Evolutionary conservation across 2,329 filamentous ascomycete species (phyloP).

Genomic region (Gremmenia infestans): DNA sequence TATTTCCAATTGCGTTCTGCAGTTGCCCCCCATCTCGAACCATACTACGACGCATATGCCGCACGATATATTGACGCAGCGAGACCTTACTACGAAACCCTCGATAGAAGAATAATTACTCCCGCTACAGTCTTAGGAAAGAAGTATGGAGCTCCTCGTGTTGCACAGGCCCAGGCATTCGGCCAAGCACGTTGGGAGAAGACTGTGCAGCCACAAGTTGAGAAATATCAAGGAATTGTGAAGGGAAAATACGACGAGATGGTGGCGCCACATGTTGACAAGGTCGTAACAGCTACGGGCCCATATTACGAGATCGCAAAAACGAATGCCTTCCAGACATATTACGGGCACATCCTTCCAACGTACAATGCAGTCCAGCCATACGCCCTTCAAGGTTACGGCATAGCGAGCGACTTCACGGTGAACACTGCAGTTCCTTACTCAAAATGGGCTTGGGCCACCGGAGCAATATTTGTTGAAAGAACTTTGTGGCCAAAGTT

Average conservation of each 20-base stretch:
- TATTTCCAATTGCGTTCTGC: constrained; percentile 64
- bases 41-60: constrained; percentile 81
- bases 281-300: constrained; percentile 48
- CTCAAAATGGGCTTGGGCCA: constrained; percentile 64
- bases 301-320: constrained; percentile 70
- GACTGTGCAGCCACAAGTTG: constrained; percentile 69
- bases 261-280: constrained; percentile 69
- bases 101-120: constrained; percentile 60
- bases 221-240: constrained; percentile 56
- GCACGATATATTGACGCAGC: constrained; percentile 74
- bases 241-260: constrained; percentile 63
- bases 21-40: constrained; percentile 69
- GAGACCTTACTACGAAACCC: constrained; percentile 66
- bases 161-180: constrained; percentile 62
- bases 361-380: constrained; percentile 70
- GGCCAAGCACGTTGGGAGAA: constrained; percentile 71
- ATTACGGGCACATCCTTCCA: constrained; percentile 69
- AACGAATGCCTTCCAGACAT: constrained; percentile 60
- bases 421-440: constrained; percentile 68
- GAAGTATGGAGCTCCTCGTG: constrained; percentile 70
- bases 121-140: constrained; percentile 64
- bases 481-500: constrained; percentile 77
- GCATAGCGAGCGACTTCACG: constrained; percentile 60
- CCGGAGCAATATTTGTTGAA: constrained; percentile 65
- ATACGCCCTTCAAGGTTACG: constrained; percentile 66